phyloP scores from a whole-genome alignment of 2,329 filamentous ascomycete genomes.

The Penicillium olsonii region DNA sequence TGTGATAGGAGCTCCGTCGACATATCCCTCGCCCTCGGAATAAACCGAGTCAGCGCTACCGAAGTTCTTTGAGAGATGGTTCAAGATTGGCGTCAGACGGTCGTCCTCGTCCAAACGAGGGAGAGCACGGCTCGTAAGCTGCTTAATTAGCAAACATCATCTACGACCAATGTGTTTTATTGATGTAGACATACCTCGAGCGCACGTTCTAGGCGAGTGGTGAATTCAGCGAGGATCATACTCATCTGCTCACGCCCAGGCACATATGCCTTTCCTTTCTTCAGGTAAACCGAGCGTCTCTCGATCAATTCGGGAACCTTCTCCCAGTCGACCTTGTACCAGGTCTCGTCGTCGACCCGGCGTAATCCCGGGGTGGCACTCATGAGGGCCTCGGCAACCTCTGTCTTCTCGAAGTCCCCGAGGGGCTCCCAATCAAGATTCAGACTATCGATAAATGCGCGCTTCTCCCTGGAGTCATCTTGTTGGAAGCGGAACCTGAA shows the following conservation, averaged over 20 bases:
- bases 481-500: conserved; percentile 79
- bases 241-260: conserved; percentile 82
- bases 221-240: conserved; percentile 88
- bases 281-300: conserved; percentile 72
- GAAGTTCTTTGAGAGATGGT: conserved; percentile 93
- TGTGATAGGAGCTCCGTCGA: conserved; percentile 72
- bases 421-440: conserved; percentile 85
- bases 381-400: conserved; percentile 62
- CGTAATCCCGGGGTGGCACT: conserved; percentile 55
- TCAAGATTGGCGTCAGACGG: conserved; percentile 73
- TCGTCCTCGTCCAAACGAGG: conserved; percentile 96
- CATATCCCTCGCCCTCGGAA: conserved; percentile 63
- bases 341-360: conserved; percentile 72
- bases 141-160: conserved; percentile 20
- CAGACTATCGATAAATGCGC: conserved; percentile 73
- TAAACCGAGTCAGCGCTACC: conserved; percentile 86
- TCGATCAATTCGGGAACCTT: conserved; percentile 89
- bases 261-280: conserved; percentile 84
- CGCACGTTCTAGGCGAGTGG: conserved; percentile 72
- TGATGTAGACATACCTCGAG: conserved; percentile 66
- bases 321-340: conserved; percentile 97
- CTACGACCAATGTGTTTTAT: conserved; percentile 6
- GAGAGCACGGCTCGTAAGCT: conserved; percentile 86
- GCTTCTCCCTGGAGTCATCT: conserved; percentile 73
- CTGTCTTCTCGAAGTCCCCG: conserved; percentile 74